phyloP scores from a whole-genome alignment of 106 monocot genomes.

The Amphibolis antarctica region DNA sequence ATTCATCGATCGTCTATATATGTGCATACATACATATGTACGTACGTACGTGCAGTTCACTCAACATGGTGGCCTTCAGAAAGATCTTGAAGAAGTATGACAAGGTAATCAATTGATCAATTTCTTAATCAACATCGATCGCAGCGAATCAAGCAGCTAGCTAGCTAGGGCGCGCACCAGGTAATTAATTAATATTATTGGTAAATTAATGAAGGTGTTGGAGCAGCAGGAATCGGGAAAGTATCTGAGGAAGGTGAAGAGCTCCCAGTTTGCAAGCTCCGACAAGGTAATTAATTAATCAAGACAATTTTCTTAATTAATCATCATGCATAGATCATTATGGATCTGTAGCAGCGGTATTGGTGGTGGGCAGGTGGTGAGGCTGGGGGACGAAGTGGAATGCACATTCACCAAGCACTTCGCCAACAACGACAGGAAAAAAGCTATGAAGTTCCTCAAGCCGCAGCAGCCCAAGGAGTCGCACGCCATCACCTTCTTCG shows the following conservation, averaged over 20 bases:
- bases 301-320: too few relatives aligned
- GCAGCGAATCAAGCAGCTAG: neutral
- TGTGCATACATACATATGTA: too few relatives aligned
- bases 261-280: constrained; percentile 72
- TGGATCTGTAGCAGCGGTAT: too few relatives aligned
- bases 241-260: constrained; percentile 67
- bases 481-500: constrained; percentile 80
- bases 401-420: constrained; percentile 74
- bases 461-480: constrained; percentile 84
- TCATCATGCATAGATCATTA: too few relatives aligned
- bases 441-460: constrained; percentile 80
- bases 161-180: too few relatives aligned
- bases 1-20: too few relatives aligned
- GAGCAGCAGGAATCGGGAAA: constrained; percentile 38
- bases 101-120: constrained; percentile 42
- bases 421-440: constrained; percentile 64
- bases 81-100: constrained; percentile 92
- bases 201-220: constrained; percentile 74
- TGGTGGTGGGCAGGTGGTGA: constrained; percentile 93
- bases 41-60: constrained; percentile 33
- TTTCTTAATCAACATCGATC: too few relatives aligned
- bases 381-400: constrained; percentile 76
- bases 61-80: constrained; percentile 82
- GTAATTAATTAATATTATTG: too few relatives aligned
- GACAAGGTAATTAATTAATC: constrained; percentile 99